A percentile compares a stretch with the other conserved stretches of the same genome.
These are phyloP conservation scores for Achlya hypogyna DNA, from an alignment of 352 stramenopile genomes.

Conservation along the genomic window DNA sequence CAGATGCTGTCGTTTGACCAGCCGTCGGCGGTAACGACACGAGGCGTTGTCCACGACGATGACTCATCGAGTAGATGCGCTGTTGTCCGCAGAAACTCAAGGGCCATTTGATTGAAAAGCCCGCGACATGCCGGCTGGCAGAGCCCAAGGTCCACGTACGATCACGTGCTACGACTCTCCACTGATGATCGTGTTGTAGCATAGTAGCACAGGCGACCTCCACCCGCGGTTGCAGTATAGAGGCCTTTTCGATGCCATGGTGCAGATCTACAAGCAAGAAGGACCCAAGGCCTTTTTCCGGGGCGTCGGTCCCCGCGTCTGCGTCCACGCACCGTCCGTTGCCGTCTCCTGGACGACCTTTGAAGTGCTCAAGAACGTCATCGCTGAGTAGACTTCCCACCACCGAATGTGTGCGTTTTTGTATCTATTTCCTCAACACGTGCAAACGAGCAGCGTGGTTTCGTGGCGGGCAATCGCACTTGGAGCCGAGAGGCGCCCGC, in stretches of 20 bases:
- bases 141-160: not conserved
- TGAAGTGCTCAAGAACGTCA: constrained; percentile 90
- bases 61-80: constrained; percentile 1
- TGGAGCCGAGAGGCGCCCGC: no score
- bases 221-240: constrained; percentile 64
- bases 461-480: no score
- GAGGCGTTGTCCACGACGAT: not conserved
- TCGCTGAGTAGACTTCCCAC: no score
- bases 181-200: not conserved
- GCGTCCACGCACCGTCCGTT: constrained; percentile 94
- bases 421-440: no score
- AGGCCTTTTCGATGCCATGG: constrained; percentile 57
- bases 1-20: constrained; percentile 64
- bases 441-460: no score
- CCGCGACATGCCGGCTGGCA: not conserved
- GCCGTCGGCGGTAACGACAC: not conserved
- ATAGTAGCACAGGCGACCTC: constrained; percentile 25
- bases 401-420: no score
- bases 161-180: not conserved
- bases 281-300: constrained; percentile 92
- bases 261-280: constrained; percentile 90
- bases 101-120: not conserved
- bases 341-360: constrained; percentile 99
- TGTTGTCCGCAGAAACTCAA: not conserved
- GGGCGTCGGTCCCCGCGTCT: constrained; percentile 88